Conservation (phyloP, 2,329 filamentous ascomycete species). For the Aspergillus unguis region DNA sequence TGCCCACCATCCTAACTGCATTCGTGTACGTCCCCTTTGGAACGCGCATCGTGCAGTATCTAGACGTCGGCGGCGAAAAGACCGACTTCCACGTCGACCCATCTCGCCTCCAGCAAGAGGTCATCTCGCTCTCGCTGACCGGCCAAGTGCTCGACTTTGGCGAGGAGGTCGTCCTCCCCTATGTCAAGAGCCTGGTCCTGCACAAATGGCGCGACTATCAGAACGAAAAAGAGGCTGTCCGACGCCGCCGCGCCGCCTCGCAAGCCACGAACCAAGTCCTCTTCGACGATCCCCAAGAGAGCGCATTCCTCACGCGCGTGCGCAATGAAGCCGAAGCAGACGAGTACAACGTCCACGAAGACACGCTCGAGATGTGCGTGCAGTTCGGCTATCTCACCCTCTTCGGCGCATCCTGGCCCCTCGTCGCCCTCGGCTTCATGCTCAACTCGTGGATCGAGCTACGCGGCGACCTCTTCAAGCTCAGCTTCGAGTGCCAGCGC, state of each 20-base stretch:
- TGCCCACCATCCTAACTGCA: constrained; percentile 85
- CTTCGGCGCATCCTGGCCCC: constrained; percentile 91
- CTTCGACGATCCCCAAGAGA: constrained; percentile 73
- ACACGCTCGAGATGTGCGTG: constrained; percentile 91
- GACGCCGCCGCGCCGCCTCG: constrained; percentile 28
- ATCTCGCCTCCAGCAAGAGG: constrained; percentile 77
- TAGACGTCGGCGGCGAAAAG: constrained; percentile 62
- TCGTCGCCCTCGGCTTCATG: constrained; percentile 85
- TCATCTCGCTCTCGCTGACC: constrained; percentile 94
- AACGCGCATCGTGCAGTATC: constrained; percentile 74
- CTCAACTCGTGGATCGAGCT: constrained; percentile 96
- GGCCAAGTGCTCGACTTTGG: constrained; percentile 85
- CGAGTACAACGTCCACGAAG: constrained; percentile 82
- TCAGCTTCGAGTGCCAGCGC: constrained; percentile 81
- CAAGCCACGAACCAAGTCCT: constrained; percentile 45
- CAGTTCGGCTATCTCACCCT: constrained; percentile 86
- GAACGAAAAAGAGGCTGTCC: constrained; percentile 29
- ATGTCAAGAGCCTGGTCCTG: constrained; percentile 73
- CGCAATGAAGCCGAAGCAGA: constrained; percentile 78
- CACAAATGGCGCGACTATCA: constrained; percentile 59
- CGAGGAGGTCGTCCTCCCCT: constrained; percentile 81
- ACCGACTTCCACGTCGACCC: constrained; percentile 76
- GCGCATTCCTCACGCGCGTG: constrained; percentile 74
- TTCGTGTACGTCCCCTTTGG: constrained; percentile 96
- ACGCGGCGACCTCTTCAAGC: constrained; percentile 90